A percentile compares a stretch with the other conserved stretches of the same genome.
phyloP scores from a whole-genome alignment of 768 basidiomycete species.

The Termitomyces eurrhizus region DNA sequence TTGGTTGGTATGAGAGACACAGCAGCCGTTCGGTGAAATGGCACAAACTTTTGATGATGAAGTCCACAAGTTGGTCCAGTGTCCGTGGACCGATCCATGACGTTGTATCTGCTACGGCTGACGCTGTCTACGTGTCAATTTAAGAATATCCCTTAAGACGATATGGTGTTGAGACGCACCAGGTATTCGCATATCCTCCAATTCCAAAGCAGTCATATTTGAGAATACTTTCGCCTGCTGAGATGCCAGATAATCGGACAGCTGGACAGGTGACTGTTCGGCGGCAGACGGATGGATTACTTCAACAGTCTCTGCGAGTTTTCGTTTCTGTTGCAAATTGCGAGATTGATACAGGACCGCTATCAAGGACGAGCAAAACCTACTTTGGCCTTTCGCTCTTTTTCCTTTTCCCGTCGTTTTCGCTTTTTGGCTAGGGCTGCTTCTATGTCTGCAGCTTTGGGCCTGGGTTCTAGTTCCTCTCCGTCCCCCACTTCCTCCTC shows the following conservation, averaged over 20 bases:
- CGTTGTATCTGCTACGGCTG: constrained; percentile 72
- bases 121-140: constrained; percentile 58
- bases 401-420: constrained; percentile 70
- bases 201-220: constrained; percentile 70
- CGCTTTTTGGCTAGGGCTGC: constrained; percentile 52
- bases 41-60: constrained; percentile 68
- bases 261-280: constrained; percentile 48
- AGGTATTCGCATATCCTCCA: constrained; percentile 74
- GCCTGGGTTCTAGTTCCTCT: constrained; percentile 9
- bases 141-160: constrained; percentile 30
- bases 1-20: not conserved
- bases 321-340: constrained; percentile 51
- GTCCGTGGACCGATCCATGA: constrained; percentile 69
- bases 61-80: constrained; percentile 66
- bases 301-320: constrained; percentile 45
- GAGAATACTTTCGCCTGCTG: constrained; percentile 70
- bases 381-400: constrained; percentile 71
- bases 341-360: not conserved
- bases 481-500: constrained; percentile 25
- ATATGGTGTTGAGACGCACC: constrained; percentile 42
- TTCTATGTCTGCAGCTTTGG: constrained; percentile 14
- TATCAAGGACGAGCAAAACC: constrained; percentile 2
- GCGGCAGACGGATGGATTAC: constrained; percentile 44
- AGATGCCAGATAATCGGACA: constrained; percentile 60
- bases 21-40: not conserved